phyloP scores from a whole-genome alignment of 306 rosid genomes.

The Bauhinia variegata region DNA sequence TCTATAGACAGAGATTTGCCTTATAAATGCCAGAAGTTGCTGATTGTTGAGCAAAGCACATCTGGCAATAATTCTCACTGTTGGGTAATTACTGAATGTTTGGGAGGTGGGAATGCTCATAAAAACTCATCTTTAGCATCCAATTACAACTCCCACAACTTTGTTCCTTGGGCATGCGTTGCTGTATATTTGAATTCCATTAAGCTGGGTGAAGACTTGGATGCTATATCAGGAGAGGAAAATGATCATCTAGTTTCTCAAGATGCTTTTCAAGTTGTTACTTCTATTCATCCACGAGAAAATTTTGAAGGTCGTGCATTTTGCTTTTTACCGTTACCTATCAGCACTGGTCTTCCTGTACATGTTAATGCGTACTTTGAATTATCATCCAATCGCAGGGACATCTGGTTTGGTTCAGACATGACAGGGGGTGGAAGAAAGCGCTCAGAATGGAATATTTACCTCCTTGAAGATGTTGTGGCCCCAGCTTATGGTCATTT shows the following conservation, averaged over 20 bases:
- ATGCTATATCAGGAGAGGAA: slow-evolving; percentile 40
- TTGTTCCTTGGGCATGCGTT: slow-evolving; percentile 97
- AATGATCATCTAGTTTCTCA: slow-evolving; percentile 44
- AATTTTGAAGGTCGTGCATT: slow-evolving; percentile 90
- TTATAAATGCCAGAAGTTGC: slow-evolving; percentile 70
- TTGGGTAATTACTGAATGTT: slow-evolving; percentile 89
- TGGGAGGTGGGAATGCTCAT: slow-evolving; percentile 66
- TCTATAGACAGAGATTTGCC: slow-evolving; percentile 67
- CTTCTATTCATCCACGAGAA: slow-evolving; percentile 50
- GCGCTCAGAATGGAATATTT: slow-evolving; percentile 96
- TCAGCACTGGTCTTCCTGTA: slow-evolving; percentile 88
- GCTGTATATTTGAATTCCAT: slow-evolving; percentile 80
- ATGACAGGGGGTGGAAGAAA: slow-evolving; percentile 98
- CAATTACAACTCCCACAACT: slow-evolving; percentile 56
- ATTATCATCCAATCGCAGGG: slow-evolving; percentile 96
- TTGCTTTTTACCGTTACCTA: slow-evolving; percentile 90
- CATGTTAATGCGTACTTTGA: slow-evolving; percentile 96
- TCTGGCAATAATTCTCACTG: slow-evolving; percentile 63
- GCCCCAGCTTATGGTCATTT: slow-evolving; percentile 92
- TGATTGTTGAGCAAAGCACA: slow-evolving; percentile 63
- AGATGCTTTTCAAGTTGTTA: slow-evolving; percentile 54
- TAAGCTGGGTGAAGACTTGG: slow-evolving; percentile 49
- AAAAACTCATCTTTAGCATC: slow-evolving; percentile 51
- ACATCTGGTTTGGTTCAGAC: slow-evolving; percentile 97
- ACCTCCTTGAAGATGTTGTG: slow-evolving; percentile 89